A percentile compares a stretch with the other conserved stretches of the same genome.
Evolutionary conservation across 345 rosid genomes (phyloP).

Genomic region (Ceriops zippeliana): DNA sequence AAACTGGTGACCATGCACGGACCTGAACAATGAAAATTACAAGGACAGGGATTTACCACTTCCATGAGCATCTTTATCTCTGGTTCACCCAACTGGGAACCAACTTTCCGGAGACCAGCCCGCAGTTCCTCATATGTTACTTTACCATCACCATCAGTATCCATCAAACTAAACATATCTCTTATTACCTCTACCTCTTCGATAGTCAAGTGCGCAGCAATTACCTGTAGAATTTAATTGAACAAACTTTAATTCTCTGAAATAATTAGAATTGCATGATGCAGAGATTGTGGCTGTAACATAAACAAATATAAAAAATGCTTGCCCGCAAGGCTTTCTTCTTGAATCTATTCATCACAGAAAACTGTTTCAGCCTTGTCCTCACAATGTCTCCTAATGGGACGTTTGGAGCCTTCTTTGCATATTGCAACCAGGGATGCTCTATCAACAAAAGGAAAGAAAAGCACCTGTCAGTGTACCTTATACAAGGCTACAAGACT

Average conservation of each 20-base stretch:
- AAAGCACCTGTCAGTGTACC: slow-evolving; percentile 7
- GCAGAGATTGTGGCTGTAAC: background rate
- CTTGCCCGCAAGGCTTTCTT: slow-evolving; percentile 88
- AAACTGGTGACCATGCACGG: background rate
- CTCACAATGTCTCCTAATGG: slow-evolving; percentile 94
- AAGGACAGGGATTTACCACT: slow-evolving; percentile 53
- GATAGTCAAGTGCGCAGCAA: slow-evolving; percentile 80
- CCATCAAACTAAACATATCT: slow-evolving; percentile 92
- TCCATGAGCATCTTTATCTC: slow-evolving; percentile 99
- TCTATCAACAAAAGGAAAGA: slow-evolving; percentile 39
- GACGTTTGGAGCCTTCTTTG: slow-evolving; percentile 95
- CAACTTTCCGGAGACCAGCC: slow-evolving; percentile 88
- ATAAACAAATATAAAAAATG: slow-evolving; percentile 4
- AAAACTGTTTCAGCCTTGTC: slow-evolving; percentile 89
- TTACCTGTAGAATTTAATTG: slow-evolving; percentile 57
- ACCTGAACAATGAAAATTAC: slow-evolving; percentile 5
- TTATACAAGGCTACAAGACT: slow-evolving; percentile 1
- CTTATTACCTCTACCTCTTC: slow-evolving; percentile 89
- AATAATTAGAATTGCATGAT: slow-evolving; percentile 3
- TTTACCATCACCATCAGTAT: slow-evolving; percentile 81
- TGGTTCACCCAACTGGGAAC: slow-evolving; percentile 83
- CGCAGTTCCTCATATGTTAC: slow-evolving; percentile 71
- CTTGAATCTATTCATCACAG: slow-evolving; percentile 92
- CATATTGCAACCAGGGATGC: slow-evolving; percentile 90
- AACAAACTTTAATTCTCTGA: slow-evolving; percentile 9